phyloP scores from a whole-genome alignment of 768 basidiomycete species.

The Strobilomyces dryophilus region DNA sequence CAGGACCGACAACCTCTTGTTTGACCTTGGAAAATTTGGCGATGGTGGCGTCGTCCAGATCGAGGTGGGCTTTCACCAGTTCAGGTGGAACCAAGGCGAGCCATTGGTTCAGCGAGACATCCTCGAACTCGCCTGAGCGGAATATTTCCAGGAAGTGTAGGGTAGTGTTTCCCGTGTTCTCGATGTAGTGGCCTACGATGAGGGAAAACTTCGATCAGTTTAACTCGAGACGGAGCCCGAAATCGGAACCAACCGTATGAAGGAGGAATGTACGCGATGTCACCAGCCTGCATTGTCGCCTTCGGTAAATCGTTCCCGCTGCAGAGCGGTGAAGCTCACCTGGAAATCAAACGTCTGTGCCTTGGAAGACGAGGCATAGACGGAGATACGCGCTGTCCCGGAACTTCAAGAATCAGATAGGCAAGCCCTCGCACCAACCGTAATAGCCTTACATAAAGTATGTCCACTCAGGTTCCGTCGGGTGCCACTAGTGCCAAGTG shows the following conservation, averaged over 20 bases:
- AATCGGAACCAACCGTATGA: slow-evolving; percentile 20
- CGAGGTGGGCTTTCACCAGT: slow-evolving; percentile 60
- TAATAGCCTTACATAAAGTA: slow-evolving; percentile 33
- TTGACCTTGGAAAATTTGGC: slow-evolving; percentile 49
- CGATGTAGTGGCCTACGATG: slow-evolving; percentile 58
- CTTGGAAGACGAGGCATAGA: slow-evolving; percentile 37
- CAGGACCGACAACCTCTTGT: slow-evolving; percentile 40
- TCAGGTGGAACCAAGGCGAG: slow-evolving; percentile 55
- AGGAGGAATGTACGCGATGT: slow-evolving; percentile 24
- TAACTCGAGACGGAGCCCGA: not conserved
- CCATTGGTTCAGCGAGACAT: slow-evolving; percentile 58
- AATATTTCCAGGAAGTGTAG: slow-evolving; percentile 62
- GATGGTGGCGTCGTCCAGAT: slow-evolving; percentile 48
- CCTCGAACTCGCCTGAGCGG: slow-evolving; percentile 49
- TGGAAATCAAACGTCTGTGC: slow-evolving; percentile 47
- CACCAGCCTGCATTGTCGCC: slow-evolving; percentile 27
- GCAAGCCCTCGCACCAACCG: not conserved
- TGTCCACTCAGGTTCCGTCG: slow-evolving; percentile 47
- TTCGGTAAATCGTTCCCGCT: not conserved
- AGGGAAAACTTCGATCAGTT: not conserved
- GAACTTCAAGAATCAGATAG: slow-evolving; percentile 23
- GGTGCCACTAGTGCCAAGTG: slow-evolving; percentile 44
- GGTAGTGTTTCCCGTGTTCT: slow-evolving; percentile 60
- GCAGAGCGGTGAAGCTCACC: slow-evolving; percentile 11
- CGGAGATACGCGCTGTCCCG: slow-evolving; percentile 40